Evolutionary conservation across 2,329 filamentous ascomycete species (phyloP), one percentile per base, ranked within the genome.

Genomic region (Allantophomopsis cytisporea): DNA sequence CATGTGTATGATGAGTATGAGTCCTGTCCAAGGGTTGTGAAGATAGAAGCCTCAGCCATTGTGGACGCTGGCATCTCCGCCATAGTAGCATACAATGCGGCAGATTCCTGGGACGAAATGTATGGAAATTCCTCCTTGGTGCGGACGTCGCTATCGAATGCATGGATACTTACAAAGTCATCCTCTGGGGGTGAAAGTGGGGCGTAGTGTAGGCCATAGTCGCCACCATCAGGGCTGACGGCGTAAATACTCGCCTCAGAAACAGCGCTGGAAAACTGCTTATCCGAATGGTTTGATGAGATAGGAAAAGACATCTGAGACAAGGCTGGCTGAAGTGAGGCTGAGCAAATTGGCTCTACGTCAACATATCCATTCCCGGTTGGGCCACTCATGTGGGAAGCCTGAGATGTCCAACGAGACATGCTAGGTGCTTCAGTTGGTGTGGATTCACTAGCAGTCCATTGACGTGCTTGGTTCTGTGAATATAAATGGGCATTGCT

Each of bases 291-390:
- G 40, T 47, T 47, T 42, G 53, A 53, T 39, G 53, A 49, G 39
- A 54, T 50, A 47, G 54, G 47, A 49, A 48, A 54, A 40, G 50
- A 46, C 40, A 48, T 45, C 37, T 54, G 50, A 34, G 51, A 50
- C 18, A 46, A 41, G 44, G 41, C 46, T 36, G 46, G 43, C 33
- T 49, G 52, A 42, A 53, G 53, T 35, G 47, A 43, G 21, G 47
- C 45, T 43, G 50, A 46, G 40, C 36, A 39, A 41, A 41, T 40
- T 44, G 47, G 36, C 40, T 39, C 21, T 43, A 18, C 14, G 17
- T 15, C 14, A 16, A 8, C 14, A 16, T 6, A 34, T 34, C 32
- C 32, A 18, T 8, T 16, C 14, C 14, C 32, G 14, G 32, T 34
- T 34, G 32, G 32, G 32, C 32, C 14, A 34, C 17, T 34, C 17